These are phyloP conservation scores for Penicillium hordei DNA, from an alignment of 2,329 filamentous ascomycete genomes.

Conservation along the genomic window DNA sequence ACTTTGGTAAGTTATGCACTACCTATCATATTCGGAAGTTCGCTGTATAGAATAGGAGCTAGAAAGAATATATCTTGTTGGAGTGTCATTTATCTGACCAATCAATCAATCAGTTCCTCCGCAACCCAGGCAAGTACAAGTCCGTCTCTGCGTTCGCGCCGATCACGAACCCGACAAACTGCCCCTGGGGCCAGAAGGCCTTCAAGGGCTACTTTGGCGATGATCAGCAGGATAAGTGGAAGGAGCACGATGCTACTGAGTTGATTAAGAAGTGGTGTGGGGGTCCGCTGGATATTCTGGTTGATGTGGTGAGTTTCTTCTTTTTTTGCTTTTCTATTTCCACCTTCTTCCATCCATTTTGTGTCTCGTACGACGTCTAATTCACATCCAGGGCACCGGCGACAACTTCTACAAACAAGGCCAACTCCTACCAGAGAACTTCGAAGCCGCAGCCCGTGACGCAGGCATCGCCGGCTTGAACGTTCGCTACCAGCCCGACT, in stretches of 20 bases:
- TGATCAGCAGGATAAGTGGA: constrained; percentile 70
- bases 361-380: neutral
- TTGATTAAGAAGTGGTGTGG: constrained; percentile 72
- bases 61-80: constrained; percentile 11
- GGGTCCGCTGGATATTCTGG: constrained; percentile 69
- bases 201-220: constrained; percentile 87
- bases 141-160: constrained; percentile 88
- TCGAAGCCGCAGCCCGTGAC: constrained; percentile 75
- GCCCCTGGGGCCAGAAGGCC: constrained; percentile 94
- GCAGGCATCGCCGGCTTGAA: constrained; percentile 70
- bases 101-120: constrained; percentile 62
- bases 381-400: constrained; percentile 66
- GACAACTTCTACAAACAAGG: constrained; percentile 97
- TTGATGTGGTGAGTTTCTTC: constrained; percentile 71
- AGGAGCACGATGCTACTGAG: constrained; percentile 88
- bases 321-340: neutral
- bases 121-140: constrained; percentile 86
- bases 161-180: constrained; percentile 79
- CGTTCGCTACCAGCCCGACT: constrained; percentile 82
- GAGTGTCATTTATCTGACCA: neutral
- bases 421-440: constrained; percentile 91
- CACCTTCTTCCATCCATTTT: neutral
- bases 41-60: neutral
- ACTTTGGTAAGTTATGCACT: constrained; percentile 59
- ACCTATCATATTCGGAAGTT: constrained; percentile 63